Conservation (phyloP, 2,329 filamentous ascomycete species). For the Microsporum audouinii region DNA sequence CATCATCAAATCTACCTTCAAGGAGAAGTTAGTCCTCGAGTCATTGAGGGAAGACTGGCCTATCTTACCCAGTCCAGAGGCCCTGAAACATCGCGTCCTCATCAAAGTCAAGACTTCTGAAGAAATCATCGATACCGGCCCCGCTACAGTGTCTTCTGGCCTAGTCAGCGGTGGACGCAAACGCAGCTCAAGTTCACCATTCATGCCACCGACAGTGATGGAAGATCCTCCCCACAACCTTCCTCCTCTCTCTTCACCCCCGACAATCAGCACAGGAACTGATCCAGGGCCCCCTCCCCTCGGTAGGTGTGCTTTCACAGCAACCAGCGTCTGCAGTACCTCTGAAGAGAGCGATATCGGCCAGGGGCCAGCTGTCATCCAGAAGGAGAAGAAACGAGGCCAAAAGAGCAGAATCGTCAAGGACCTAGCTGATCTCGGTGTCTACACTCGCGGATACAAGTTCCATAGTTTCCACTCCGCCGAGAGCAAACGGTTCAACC, state of each 20-base stretch:
- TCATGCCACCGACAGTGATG: conserved; percentile 49
- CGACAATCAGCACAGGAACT: conserved; percentile 41
- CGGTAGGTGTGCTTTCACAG: conserved; percentile 43
- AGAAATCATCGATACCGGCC: conserved; percentile 27
- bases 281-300: conserved; percentile 38
- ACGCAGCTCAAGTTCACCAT: conserved; percentile 68
- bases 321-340: conserved; percentile 46
- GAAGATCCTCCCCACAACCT: conserved; percentile 46
- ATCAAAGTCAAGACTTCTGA: conserved; percentile 75
- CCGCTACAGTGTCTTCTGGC: conserved; percentile 43
- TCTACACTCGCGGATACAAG: conserved; percentile 67
- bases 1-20: conserved; percentile 77
- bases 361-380: conserved; percentile 40
- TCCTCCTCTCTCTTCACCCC: conserved; percentile 41
- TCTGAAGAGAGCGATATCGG: conserved; percentile 67
- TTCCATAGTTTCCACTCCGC: conserved; percentile 67
- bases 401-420: conserved; percentile 73
- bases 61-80: conserved; percentile 70
- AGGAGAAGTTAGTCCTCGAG: conserved; percentile 63
- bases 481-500: conserved; percentile 79
- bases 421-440: conserved; percentile 71
- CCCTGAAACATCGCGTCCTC: conserved; percentile 70
- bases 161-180: conserved; percentile 30
- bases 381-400: conserved; percentile 50
- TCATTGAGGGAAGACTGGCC: conserved; percentile 58